Evolutionary conservation across 1,284 basidiomycete genomes (phyloP), one percentile per base, ranked within the genome.

Genomic region (Puccinia triticina): DNA sequence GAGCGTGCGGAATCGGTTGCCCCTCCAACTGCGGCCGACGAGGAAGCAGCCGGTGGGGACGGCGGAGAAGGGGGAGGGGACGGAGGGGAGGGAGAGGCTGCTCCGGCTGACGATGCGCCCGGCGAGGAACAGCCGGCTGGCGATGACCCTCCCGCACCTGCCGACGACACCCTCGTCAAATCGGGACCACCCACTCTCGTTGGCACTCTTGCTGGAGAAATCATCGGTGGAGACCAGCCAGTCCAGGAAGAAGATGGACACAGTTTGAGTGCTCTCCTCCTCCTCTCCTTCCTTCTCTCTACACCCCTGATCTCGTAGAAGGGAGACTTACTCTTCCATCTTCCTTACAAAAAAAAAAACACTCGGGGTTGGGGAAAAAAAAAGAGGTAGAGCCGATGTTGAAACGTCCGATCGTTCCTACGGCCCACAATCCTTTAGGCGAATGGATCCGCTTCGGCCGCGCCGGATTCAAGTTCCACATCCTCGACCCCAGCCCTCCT

Each of bases 361-460:
- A n/a, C n/a, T n/a, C n/a, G n/a, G 40, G 40, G 40, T 43, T 43
- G 40, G 7, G 40, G 40, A 12, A 4, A 43, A 43, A 4, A 43
- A 43, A 43, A 43, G 12, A 43, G 12, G 67, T 32, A 50, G 69
- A 50, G 69, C 69, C 43, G 23, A 32, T 26, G 14, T 50, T 21
- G 50, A 66, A 66, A 37, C 71, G 29, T 7, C 50, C 34, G 26
- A 50, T 73, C 21, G 4, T 37, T 5, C 48, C 61, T 14, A 37
- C 37, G 0, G 16, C 26, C 5, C 34, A 40, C 26, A 77, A 77
- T 61, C 76, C 76, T 32, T 29, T 53, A 1, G 76, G 76, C 16
- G 76, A 77, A 77, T 77, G 76, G 76, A 67, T 77, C 43, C 48
- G 76, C 21, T 77, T 77, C 50, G 76, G 76, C 29, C 43, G 59